Base-by-base conservation (phyloP, 2,329 filamentous ascomycete genomes). In the Fusarium verticillioides region DNA sequence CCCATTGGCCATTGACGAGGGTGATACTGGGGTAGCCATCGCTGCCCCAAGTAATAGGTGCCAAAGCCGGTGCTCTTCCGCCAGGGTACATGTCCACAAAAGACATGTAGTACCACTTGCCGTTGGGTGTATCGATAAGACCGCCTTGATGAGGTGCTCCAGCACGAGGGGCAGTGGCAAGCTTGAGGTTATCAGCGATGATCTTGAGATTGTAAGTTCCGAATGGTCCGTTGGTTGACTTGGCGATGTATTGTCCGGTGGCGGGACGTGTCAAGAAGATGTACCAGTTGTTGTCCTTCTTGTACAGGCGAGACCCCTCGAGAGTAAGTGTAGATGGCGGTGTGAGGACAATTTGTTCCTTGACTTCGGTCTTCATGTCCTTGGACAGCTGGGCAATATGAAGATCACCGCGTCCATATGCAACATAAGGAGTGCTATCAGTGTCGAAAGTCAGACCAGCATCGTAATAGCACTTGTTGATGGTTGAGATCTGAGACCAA, bases 391-490 rank as follows among this genome's bases (percentile, higher is more conserved):
- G 83, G 0, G 88, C 85, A 5, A 90, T 83, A 19, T 73, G 80
- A 63, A 90, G 84, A 1, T 84, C 63, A 81, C 85, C 30, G 0
- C 64, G 52, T 15, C 88, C 88, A 71, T 89, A 89, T 0, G 84
- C 87, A 0, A 90, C 84, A 47, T 90, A 91, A 81, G 90, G 87
- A 2, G 84, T 86, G 68, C 88, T 88, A 39, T 90, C 84, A 40
- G 88, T 85, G 37, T 87, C 82, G 36, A 91, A 84, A 13, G 90
- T 79, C 4, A 91, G 75, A 0, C 89, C 88, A 28, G 81, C 83
- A 75, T 91, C 88, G 69, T 91, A 91, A 70, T 88, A 89, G 78
- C 87, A 90, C 30, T 85, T 82, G 50, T 87, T 84, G 32, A 88
- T 82, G 2, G 77, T 82, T 7, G 78, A 79, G 26, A 76, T 69